Evolutionary conservation across 768 basidiomycete genomes (phyloP), one percentile per base, ranked within the genome.

Genomic region (Amylocystis lapponica): DNA sequence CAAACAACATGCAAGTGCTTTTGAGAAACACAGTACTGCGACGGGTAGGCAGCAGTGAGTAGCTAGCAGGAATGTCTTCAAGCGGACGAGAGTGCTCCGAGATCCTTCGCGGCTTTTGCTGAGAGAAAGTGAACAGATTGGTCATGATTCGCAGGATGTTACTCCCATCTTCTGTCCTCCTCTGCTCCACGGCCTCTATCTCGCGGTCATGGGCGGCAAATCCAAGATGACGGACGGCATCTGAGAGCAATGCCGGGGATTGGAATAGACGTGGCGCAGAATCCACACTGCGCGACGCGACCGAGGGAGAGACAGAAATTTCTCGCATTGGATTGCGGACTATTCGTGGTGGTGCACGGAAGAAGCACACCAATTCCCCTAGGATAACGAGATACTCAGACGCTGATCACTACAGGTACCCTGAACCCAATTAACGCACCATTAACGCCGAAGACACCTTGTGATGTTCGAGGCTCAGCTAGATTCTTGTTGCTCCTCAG

Each of bases 331-430:
- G 62, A 39, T 79, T 79, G n/a, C 76, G 75, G 8, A 86, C 78
- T 44, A 85, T 75, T 13, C 84, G 76, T 16, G 81, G 82, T 2
- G 85, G 81, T 3, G 82, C 78, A 34, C 83, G 76, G 66, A 87
- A 93, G 66, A 95, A 93, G 57, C 83, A 89, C 0, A 94, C 77
- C 1, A 95, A 67, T 66, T 92, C 83, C 37, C 90, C 92, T 94
- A 49, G 20, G n/a, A n/a, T n/a, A n/a, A n/a, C n/a, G n/a, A n/a
- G n/a, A n/a, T n/a, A n/a, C n/a, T n/a, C n/a, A n/a, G n/a, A n/a
- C n/a, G 39, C 16, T 27, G 9, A 16, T 25, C 34, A 21, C 21
- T n/a, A 20, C n/a, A 32, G 5, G 16, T 12, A 43, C 14, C 27
- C 3, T 4, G 17, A 21, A n/a, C n/a, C n/a, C 6, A 23, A 23